These are phyloP conservation scores for Austropuccinia psidii DNA, from an alignment of 1,284 basidiomycete genomes.

Conservation along the genomic window DNA sequence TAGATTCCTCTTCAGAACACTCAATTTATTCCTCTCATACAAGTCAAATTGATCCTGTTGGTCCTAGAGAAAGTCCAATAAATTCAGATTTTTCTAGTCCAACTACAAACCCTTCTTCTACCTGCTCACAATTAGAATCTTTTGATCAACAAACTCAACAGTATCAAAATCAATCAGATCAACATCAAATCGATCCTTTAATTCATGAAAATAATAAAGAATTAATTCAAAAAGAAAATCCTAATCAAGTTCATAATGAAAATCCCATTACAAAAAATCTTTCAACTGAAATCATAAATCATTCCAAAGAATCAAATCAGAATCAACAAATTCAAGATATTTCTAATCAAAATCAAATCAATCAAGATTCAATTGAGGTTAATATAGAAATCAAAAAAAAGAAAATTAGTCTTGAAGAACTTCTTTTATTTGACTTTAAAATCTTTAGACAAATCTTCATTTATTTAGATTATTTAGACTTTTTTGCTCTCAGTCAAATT, in stretches of 20 bases:
- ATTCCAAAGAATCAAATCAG: no score
- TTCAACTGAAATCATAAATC: no score
- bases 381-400: no score
- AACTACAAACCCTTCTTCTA: constrained; percentile 17
- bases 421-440: neutral
- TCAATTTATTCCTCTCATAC: constrained; percentile 5
- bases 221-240: no score
- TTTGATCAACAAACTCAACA: neutral
- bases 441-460: constrained; percentile 18
- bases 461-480: constrained; percentile 34
- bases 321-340: no score
- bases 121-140: constrained; percentile 5
- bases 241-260: no score
- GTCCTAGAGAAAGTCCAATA: neutral
- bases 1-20: constrained; percentile 21
- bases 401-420: constrained; percentile 14
- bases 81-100: neutral
- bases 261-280: no score
- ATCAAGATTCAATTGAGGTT: no score
- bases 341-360: no score
- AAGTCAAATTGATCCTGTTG: no score
- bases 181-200: no score
- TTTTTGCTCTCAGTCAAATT: constrained; percentile 33
- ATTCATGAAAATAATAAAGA: no score
- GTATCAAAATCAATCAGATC: neutral